Evolutionary conservation across 257 asterid genomes (phyloP), one percentile per base, ranked within the genome.

Genomic region (Ocimum tenuiflorum): DNA sequence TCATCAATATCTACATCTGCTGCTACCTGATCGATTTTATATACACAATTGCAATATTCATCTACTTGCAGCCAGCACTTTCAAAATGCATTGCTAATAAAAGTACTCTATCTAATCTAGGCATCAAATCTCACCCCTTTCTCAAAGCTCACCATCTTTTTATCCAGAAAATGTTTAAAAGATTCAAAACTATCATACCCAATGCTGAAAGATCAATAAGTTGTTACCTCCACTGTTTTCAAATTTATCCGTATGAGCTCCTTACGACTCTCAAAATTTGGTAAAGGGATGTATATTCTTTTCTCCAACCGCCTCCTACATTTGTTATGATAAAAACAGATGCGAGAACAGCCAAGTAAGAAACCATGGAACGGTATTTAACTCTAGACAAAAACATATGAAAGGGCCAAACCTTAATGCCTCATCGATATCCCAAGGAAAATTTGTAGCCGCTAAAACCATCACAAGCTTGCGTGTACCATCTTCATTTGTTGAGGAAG

Each of bases 351-450:
- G n/a, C 36, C 17, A 4, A 51, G 24, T 53, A 38, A 4, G 22
- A 33, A 50, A 18, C 10, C 43, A 41, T 27, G 67, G 13, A 53
- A 23, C 62, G 33, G 52, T 52, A 59, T 45, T 52, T 19, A 60
- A 50, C 36, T 60, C 24, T 41, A 38, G 24, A 39, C 56, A 35
- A 60, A 50, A 60, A 63, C 29, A 52, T 63, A 56, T 71, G 73
- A 10, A 56, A 70, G 69, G 66, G 15, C 51, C 46, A 53, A 31
- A 92, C 97, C 99, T 92, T 77, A 92, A 76, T 14, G 99, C 99
- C 82, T 92, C 97, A 63, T 89, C 99, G 57, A 92, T 92, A 77
- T 92, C 99, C 99, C 99, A 92, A 43, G 99, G 99, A 71, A 92
- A 92, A 76, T 92, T 89, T 42, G 99, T 92, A 47, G 99, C 99